Evolutionary conservation across 768 basidiomycete genomes (phyloP).

Genomic region (Lentinula sp.): DNA sequence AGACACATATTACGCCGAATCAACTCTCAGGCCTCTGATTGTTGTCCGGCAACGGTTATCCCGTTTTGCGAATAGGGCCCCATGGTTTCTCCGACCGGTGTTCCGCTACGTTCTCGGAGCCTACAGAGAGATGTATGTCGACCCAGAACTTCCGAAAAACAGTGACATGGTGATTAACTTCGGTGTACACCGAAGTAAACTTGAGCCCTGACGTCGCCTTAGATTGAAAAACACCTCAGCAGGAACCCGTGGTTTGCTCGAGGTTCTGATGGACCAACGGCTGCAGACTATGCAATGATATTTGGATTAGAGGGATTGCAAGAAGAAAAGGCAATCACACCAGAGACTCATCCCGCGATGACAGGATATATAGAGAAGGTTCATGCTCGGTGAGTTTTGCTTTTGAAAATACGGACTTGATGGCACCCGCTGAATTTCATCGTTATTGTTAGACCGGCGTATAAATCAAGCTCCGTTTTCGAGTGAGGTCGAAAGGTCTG

Average conservation of each 20-base stretch:
- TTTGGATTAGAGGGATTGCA: not conserved
- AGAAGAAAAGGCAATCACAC: not conserved
- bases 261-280: conserved; percentile 2
- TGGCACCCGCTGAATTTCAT: not conserved
- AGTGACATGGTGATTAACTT: not conserved
- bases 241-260: conserved; percentile 3
- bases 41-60: not conserved
- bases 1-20: conserved; percentile 37
- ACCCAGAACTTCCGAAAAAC: not conserved
- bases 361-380: not conserved
- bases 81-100: conserved; percentile 1
- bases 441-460: too few species aligned
- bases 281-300: conserved; percentile 2
- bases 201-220: conserved; percentile 13
- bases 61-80: not conserved
- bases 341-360: not conserved
- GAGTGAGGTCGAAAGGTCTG: too few species aligned
- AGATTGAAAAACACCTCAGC: conserved; percentile 3
- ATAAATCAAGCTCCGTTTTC: too few species aligned
- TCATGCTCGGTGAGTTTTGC: conserved; percentile 1
- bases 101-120: not conserved
- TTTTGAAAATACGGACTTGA: not conserved
- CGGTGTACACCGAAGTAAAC: not conserved
- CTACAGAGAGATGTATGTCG: not conserved
- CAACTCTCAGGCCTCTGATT: conserved; percentile 34